These are phyloP conservation scores for Entoloma clypeatum DNA, from an alignment of 1,284 basidiomycete species.

Conservation along the genomic window DNA sequence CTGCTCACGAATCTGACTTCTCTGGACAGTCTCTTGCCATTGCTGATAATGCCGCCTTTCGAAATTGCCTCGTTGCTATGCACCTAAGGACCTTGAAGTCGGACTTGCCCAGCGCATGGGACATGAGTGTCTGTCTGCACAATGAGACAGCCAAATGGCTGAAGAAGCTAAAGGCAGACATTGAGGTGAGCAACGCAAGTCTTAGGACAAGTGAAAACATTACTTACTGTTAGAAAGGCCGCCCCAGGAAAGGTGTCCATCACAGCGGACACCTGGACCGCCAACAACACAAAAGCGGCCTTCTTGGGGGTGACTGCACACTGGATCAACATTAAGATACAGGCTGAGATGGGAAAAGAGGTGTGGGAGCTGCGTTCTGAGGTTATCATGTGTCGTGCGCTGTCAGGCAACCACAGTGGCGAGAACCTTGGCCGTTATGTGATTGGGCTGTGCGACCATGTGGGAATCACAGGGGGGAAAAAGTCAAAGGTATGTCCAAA, in stretches of 20 bases:
- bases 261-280: conserved; percentile 22
- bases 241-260: conserved; percentile 20
- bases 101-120: conserved; percentile 19
- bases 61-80: conserved; percentile 22
- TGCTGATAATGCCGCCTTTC: conserved; percentile 15
- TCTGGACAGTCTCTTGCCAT: conserved; percentile 10
- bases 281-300: conserved; percentile 17
- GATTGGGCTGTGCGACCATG: conserved; percentile 20
- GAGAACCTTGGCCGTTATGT: conserved; percentile 25
- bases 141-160: conserved; percentile 19
- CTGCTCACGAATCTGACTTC: background rate
- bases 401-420: conserved; percentile 23
- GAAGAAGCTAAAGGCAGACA: conserved; percentile 12
- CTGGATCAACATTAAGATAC: conserved; percentile 19
- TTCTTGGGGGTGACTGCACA: conserved; percentile 22
- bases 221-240: conserved; percentile 7
- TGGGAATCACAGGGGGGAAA: conserved; percentile 21
- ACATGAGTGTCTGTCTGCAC: conserved; percentile 19
- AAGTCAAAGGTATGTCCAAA: conserved; percentile 20
- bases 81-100: conserved; percentile 13
- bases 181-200: conserved; percentile 9
- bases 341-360: conserved; percentile 7
- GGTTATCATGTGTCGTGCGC: conserved; percentile 21
- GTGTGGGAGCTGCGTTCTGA: conserved; percentile 20
- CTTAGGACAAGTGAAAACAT: background rate